Base-by-base conservation (phyloP, 306 rosid genomes). In the Fagus sylvatica region DNA sequence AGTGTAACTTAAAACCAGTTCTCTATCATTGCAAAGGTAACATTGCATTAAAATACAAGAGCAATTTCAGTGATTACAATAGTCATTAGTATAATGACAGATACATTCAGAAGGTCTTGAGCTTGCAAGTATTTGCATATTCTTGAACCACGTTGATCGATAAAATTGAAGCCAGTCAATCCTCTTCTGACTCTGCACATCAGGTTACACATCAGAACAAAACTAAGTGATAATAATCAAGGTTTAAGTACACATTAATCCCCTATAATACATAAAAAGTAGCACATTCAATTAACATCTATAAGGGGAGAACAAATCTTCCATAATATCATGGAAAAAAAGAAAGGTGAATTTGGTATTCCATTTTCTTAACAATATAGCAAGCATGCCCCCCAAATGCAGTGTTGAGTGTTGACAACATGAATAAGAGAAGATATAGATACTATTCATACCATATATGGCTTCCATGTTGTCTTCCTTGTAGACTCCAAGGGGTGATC, bases 381-480 rank as follows among this genome's bases (percentile, higher is more conserved):
- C 68, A 40, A 41, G 28, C 37, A 33, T 37, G 15, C 56, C 53
- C 16, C 43, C 51, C 66, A 56, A 5, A 70, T 48, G 77, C 56
- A 81, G 65, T 53, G 60, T 8, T 28, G 67, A 81, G 65, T 53
- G 60, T 8, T 28, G 67, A 72, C 53, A 61, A 49, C n/a, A 73
- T 15, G 55, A 74, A 17, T 30, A 42, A 71, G 74, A 55, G 37
- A 40, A 74, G 49, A 65, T 22, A 76, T 40, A 65, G 72, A 65
- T 64, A n/a, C 73, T 28, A 41, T 70, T 67, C 80, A 12, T 89
- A 94, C 98, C 96, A 46, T 85, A 62, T 78, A 94, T 90, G 67
- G 98, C 91, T 88, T 90, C 97, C 98, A 94, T 90, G 91, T 89
- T 90, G 67, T 90, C 88, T 72, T 92, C 98, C 87, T 83, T 90